Conservation (phyloP, 75 land plant genomes). For the Cunninghamia lanceolata region DNA sequence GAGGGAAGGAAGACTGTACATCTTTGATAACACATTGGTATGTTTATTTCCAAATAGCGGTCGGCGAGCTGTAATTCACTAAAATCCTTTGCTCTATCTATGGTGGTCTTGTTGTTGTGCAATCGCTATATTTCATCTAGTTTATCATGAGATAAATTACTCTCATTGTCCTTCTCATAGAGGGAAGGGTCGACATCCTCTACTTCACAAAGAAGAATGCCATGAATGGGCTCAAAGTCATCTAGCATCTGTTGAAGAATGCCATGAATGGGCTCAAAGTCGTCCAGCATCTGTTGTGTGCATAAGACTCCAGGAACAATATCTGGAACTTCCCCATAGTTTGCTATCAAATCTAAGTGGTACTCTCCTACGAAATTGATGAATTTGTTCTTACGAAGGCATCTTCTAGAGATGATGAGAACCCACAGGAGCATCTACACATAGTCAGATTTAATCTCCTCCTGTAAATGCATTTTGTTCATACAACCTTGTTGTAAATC, state of each 20-base stretch:
- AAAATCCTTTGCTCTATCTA: conserved; percentile 82
- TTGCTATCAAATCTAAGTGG: no score
- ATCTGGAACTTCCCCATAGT: conserved; percentile 89
- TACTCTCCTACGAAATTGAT: no score
- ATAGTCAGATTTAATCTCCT: no score
- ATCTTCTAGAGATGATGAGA: conserved; percentile 81
- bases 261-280: conserved; percentile 95
- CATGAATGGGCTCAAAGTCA: no score
- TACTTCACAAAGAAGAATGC: conserved; percentile 96
- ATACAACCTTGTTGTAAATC: no score
- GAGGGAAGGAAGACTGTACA: no score
- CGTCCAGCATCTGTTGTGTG: conserved; percentile 61
- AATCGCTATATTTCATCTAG: conserved; percentile 58
- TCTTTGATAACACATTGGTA: conserved; percentile 21
- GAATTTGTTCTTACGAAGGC: no score
- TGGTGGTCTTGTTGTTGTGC: conserved; percentile 78
- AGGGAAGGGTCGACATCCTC: conserved; percentile 89
- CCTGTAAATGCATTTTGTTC: no score
- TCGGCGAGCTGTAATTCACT: conserved; percentile 75
- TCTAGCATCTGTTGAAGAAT: no score
- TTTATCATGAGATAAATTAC: conserved; percentile 42
- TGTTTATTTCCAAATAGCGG: conserved; percentile 79
- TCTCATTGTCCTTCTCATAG: conserved; percentile 33
- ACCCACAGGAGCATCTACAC: conserved; percentile 66
- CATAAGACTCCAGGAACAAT: conserved; percentile 89